Evolutionary conservation across 1,284 basidiomycete genomes (phyloP), one percentile per base, ranked within the genome.

Genomic region (Peniophora sp.): DNA sequence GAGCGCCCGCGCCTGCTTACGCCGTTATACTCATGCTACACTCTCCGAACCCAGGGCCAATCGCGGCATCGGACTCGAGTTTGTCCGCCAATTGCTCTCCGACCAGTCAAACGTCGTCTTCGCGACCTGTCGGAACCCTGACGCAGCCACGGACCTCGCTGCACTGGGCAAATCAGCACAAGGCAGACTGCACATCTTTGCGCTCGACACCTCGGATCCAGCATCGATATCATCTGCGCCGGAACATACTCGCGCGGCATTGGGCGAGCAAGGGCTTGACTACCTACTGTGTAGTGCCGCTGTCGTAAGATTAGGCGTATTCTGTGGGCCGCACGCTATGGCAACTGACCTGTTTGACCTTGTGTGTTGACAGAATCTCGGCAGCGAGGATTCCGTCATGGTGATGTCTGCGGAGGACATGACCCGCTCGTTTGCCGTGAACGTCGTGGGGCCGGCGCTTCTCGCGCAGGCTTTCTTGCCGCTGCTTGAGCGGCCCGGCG

Each of bases 231-330:
- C 58, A 8, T 52, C 44, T 2, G 63, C 66, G 3, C 58, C 61
- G 11, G 48, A 55, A 24, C 54, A 52, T 3, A 62, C 65, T 2
- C 53, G 58, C 27, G 53, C 53, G 20, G 52, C 68, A 11, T 53
- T 73, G 19, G 63, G 63, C 9, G 58, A 58, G 11, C 51, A 51
- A 0, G 65, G 66, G 1, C 56, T 72, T 32, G 69, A 72, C 56
- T 71, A 69, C 32, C 58, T 73, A 12, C 52, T 70, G 47, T 71
- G 72, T 57, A 72, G 70, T 46, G 69, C 71, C n/a, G 69, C 59
- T 1, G 63, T 70, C 35, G 69, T 69, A 41, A 24, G 65, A 50
- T 48, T n/a, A 17, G 6, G 16, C 14, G n/a, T 27, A n/a, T 35
- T 8, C 19, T 20, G 19, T 41, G n/a, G 38, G 5, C 8, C 8